These are phyloP conservation scores for Lasiosphaeris hirsuta DNA, from an alignment of 495 filamentous ascomycete genomes.

Conservation along the genomic window DNA sequence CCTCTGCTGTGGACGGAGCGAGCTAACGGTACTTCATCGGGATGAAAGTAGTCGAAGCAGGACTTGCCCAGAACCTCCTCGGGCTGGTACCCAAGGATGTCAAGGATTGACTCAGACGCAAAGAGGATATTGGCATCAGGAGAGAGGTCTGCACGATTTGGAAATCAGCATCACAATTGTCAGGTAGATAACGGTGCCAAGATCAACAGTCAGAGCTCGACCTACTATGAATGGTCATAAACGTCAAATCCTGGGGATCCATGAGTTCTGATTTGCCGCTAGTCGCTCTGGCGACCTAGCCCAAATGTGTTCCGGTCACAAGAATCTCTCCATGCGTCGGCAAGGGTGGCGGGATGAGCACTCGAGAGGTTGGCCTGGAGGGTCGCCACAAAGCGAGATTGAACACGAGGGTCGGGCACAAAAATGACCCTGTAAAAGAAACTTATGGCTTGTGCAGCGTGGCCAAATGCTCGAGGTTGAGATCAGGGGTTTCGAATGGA, in stretches of 20 bases:
- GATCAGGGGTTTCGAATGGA: too few species aligned
- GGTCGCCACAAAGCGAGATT: slow-evolving; percentile 13
- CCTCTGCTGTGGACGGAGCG: slow-evolving; percentile 68
- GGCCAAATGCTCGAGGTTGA: background rate
- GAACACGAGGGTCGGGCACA: background rate
- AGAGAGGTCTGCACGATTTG: slow-evolving; percentile 55
- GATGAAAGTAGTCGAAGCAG: slow-evolving; percentile 84
- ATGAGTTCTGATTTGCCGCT: slow-evolving; percentile 47
- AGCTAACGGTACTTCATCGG: slow-evolving; percentile 74
- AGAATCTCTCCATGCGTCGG: slow-evolving; percentile 33
- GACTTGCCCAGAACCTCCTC: slow-evolving; percentile 73
- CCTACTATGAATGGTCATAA: slow-evolving; percentile 90
- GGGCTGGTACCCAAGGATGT: slow-evolving; percentile 78
- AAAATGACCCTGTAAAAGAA: slow-evolving; percentile 8
- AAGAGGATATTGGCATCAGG: slow-evolving; percentile 78
- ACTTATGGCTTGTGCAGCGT: background rate
- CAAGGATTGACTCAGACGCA: slow-evolving; percentile 75
- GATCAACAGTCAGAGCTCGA: slow-evolving; percentile 20
- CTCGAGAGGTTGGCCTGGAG: slow-evolving; percentile 8
- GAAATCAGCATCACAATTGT: background rate
- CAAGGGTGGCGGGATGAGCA: slow-evolving; percentile 6
- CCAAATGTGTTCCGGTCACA: slow-evolving; percentile 25
- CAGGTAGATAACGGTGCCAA: slow-evolving; percentile 6
- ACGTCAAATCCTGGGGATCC: slow-evolving; percentile 68
- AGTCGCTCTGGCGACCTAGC: slow-evolving; percentile 36